phyloP scores from a whole-genome alignment of 495 filamentous ascomycete species.

The Xylaria acuta region DNA sequence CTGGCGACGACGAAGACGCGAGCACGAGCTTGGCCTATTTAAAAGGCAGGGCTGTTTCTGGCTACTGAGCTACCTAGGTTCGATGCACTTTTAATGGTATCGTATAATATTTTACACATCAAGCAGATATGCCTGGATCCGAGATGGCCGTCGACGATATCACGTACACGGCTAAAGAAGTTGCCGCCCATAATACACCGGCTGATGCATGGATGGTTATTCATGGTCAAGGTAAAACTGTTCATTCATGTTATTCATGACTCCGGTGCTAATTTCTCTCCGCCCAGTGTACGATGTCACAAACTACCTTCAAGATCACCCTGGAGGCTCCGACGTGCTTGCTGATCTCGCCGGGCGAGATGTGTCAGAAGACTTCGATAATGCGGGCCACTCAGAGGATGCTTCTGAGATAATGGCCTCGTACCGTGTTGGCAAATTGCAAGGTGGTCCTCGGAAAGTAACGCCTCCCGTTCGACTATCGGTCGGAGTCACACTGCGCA shows the following conservation, averaged over 20 bases:
- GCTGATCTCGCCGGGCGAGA: slow-evolving; percentile 62
- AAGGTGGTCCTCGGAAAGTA: slow-evolving; percentile 28
- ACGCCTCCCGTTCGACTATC: slow-evolving; percentile 14
- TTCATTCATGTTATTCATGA: neutral
- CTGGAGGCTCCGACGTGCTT: slow-evolving; percentile 63
- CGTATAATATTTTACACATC: slow-evolving; percentile 1
- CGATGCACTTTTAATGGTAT: neutral
- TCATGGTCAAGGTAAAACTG: slow-evolving; percentile 57
- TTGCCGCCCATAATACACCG: slow-evolving; percentile 60
- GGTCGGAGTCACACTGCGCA: slow-evolving; percentile 15
- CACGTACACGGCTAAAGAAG: slow-evolving; percentile 52
- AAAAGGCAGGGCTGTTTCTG: neutral
- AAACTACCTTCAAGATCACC: slow-evolving; percentile 64
- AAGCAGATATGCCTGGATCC: neutral
- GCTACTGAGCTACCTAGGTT: neutral
- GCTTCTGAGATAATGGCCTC: slow-evolving; percentile 44
- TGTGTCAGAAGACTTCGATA: slow-evolving; percentile 62
- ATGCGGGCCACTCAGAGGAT: slow-evolving; percentile 65
- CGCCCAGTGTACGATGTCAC: slow-evolving; percentile 65
- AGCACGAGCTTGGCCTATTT: slow-evolving; percentile 1
- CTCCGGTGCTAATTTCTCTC: neutral
- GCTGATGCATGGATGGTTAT: slow-evolving; percentile 65
- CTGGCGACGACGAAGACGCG: neutral
- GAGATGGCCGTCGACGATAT: slow-evolving; percentile 21
- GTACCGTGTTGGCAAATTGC: slow-evolving; percentile 36